Base-by-base conservation (phyloP, 768 basidiomycete species). In the Nidularia sp. region DNA sequence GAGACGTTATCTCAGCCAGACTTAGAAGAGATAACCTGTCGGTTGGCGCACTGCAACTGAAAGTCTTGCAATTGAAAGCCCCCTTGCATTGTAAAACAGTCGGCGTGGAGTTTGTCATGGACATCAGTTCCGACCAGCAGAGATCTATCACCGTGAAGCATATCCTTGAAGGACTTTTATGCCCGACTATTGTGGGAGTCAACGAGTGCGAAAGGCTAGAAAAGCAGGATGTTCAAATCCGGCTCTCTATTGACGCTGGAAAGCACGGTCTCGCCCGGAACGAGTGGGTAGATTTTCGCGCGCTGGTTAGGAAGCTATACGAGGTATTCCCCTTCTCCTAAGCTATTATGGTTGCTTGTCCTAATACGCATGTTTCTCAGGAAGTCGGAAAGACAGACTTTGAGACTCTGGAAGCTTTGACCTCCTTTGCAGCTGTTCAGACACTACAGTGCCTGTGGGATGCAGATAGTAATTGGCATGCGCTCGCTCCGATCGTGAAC, bases 391-490 rank as follows among this genome's bases (percentile, higher is more conserved):
- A 60, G 0, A 78, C 86, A 0, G 67, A 72, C 0, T 88, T 75
- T 60, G 66, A 79, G 22, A 92, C 89, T 0, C 67, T 92, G 41
- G 90, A 93, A 62, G 80, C 87, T 1, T 68, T 92, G n/a, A 76
- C 79, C 3, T 81, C 85, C 5, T 69, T 68, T 13, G 71, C 85
- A 15, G 80, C 87, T 0, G 62, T 69, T 8, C 69, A 74, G 39
- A 68, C 78, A 1, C 71, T 89, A 12, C 52, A 64, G 18, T 54
- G 63, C 10, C 45, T 63, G 3, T 54, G 34, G 25, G 35, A 35
- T 4, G n/a, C 33, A 36, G 13, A 13, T 15, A 18, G 15, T 22
- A 35, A 52, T 8, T 60, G 51, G 8, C 50, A 53, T 47, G 49
- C 41, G 48, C 54, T 50, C 10, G 49, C 55, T 31, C 67, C 66